A percentile compares a stretch with the other conserved stretches of the same genome.
Conservation (phyloP, 176 grass and related monocot genomes). For the Avena insularis region DNA sequence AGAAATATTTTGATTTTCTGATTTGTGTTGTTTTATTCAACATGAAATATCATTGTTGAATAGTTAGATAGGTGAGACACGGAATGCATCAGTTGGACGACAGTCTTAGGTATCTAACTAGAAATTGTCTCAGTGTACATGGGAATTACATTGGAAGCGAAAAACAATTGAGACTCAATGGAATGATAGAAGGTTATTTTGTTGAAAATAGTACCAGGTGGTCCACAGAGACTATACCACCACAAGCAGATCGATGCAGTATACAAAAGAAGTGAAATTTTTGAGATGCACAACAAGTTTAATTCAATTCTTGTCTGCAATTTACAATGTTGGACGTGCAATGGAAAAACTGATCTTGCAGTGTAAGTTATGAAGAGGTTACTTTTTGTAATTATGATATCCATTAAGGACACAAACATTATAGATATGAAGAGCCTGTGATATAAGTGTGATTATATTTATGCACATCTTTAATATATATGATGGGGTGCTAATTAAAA, state of each 20-base stretch:
- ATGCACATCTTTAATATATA: not conserved
- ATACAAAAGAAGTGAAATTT: not conserved
- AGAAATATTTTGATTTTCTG: slow-evolving; percentile 8
- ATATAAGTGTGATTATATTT: slow-evolving; percentile 26
- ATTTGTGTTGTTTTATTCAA: slow-evolving; percentile 19
- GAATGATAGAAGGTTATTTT: slow-evolving; percentile 10
- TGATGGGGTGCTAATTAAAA: not conserved
- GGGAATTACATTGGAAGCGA: not conserved
- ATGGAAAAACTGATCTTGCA: not conserved
- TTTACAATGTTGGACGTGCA: slow-evolving; percentile 5
- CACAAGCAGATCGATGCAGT: not conserved
- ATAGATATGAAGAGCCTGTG: not conserved
- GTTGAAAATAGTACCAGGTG: slow-evolving; percentile 25
- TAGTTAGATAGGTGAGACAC: not conserved
- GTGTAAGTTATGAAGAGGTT: not conserved
- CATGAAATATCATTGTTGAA: not conserved
- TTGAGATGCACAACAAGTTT: not conserved
- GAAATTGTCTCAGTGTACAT: not conserved
- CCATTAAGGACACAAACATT: not conserved
- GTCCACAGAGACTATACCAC: not conserved
- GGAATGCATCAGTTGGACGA: not conserved
- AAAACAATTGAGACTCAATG: not conserved
- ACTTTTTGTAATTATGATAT: not conserved
- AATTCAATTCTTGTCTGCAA: not conserved
- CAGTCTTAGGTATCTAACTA: not conserved